Evolutionary conservation across 768 basidiomycete genomes (phyloP).

Genomic region (Rhizopogon vulgaris): DNA sequence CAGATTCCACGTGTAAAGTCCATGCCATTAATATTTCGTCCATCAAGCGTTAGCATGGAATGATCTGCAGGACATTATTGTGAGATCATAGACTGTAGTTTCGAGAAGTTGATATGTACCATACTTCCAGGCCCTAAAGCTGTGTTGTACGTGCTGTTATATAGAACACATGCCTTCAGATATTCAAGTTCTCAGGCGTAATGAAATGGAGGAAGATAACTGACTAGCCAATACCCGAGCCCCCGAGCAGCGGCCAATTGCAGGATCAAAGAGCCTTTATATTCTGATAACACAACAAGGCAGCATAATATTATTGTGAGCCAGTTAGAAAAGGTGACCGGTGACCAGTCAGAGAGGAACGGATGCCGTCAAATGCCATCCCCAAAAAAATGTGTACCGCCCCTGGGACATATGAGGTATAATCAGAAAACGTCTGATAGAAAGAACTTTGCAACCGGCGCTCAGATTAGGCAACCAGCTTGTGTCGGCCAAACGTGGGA

Average conservation of each 20-base stretch:
- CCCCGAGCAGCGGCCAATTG: neutral
- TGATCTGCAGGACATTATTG: neutral
- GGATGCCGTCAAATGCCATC: conserved; percentile 9
- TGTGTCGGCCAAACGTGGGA: conserved; percentile 15
- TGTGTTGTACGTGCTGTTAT: neutral
- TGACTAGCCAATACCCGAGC: neutral
- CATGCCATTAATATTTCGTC: neutral
- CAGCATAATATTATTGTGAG: neutral
- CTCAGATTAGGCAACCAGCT: conserved; percentile 13
- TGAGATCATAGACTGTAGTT: neutral
- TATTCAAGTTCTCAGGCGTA: neutral
- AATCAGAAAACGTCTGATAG: conserved; percentile 26
- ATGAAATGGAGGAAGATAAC: neutral
- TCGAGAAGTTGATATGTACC: neutral
- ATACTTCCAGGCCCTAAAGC: neutral
- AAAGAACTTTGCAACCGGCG: conserved; percentile 1
- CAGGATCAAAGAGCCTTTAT: neutral
- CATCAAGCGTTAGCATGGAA: neutral
- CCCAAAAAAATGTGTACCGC: neutral
- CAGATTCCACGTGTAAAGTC: neutral
- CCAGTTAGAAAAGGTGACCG: conserved; percentile 1
- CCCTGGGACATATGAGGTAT: conserved; percentile 9
- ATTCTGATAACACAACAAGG: conserved; percentile 5
- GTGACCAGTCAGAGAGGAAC: conserved; percentile 7
- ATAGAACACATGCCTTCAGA: neutral